Evolutionary conservation across 164 flowering plant genomes (phyloP).

Genomic region (Nymphaea thermarum): DNA sequence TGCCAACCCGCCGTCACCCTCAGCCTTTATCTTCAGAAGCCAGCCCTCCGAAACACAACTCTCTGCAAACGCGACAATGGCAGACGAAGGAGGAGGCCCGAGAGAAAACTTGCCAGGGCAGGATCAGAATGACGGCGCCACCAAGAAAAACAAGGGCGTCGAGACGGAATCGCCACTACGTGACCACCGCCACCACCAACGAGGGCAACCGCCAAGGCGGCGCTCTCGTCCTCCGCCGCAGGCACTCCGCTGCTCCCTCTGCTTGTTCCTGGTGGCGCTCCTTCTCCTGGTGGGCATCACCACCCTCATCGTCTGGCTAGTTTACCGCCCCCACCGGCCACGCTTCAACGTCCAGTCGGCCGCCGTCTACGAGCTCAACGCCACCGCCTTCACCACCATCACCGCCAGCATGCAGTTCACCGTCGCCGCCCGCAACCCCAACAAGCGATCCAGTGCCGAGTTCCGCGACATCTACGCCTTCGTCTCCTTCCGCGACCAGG

Average conservation of each 20-base stretch:
- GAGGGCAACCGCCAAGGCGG: not conserved
- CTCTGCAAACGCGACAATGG: not conserved
- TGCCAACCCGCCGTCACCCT: not conserved
- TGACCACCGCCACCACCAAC: not conserved
- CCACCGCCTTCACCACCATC: constrained; percentile 31
- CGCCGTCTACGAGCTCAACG: constrained; percentile 47
- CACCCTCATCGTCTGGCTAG: constrained; percentile 45
- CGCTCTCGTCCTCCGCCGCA: not conserved
- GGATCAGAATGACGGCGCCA: not conserved
- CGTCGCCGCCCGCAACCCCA: constrained; percentile 55
- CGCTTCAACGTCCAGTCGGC: constrained; percentile 54
- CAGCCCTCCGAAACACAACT: not conserved
- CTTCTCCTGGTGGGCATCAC: constrained; percentile 48
- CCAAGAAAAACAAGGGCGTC: not conserved
- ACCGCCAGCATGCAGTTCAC: constrained; percentile 72
- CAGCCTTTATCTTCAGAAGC: not conserved
- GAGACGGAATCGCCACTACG: not conserved
- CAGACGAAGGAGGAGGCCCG: not conserved
- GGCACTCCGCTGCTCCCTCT: not conserved
- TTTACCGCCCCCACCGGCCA: constrained; percentile 67
- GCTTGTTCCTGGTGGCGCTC: constrained; percentile 20
- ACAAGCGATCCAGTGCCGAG: constrained; percentile 39
- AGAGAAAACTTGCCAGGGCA: not conserved
- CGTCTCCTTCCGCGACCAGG: constrained; percentile 45
- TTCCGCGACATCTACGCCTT: constrained; percentile 48